Evolutionary conservation across 108 stramenopile genomes (phyloP).

Genomic region (Nitzschia sp.): DNA sequence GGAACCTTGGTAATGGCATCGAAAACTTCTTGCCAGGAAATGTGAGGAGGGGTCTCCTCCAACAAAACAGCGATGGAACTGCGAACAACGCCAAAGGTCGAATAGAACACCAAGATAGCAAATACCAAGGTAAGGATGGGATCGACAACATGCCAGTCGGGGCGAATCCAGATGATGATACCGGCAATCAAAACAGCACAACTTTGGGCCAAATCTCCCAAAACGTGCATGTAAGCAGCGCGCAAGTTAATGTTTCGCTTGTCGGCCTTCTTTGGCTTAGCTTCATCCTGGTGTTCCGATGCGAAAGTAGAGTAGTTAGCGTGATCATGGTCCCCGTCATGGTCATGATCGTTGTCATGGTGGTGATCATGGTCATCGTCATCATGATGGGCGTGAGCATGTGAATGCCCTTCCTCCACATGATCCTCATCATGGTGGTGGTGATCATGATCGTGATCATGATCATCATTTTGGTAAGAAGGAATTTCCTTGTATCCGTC

Average conservation of each 20-base stretch:
- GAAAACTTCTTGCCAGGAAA: constrained; percentile 63
- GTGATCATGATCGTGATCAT: constrained; percentile 26
- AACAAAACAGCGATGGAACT: constrained; percentile 77
- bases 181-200: constrained; percentile 91
- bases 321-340: constrained; percentile 42
- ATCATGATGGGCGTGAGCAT: constrained; percentile 16
- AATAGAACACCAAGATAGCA: constrained; percentile 79
- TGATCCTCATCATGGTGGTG: constrained; percentile 1
- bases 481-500: constrained; percentile 9
- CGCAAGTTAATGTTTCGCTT: constrained; percentile 81
- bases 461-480: constrained; percentile 25
- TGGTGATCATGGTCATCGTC: constrained; percentile 6
- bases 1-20: constrained; percentile 53
- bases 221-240: constrained; percentile 92
- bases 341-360: constrained; percentile 29
- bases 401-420: constrained; percentile 1
- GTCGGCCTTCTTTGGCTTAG: constrained; percentile 20
- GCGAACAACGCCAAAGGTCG: constrained; percentile 73
- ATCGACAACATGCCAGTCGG: constrained; percentile 82
- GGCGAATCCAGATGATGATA: constrained; percentile 84
- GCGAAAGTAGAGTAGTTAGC: constrained; percentile 4
- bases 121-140: constrained; percentile 93
- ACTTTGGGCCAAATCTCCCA: constrained; percentile 92
- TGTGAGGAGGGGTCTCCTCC: constrained; percentile 84
- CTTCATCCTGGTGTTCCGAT: constrained; percentile 6